These are phyloP conservation scores for Fusarium dimerum DNA, from an alignment of 2,329 filamentous ascomycete genomes.

Conservation along the genomic window DNA sequence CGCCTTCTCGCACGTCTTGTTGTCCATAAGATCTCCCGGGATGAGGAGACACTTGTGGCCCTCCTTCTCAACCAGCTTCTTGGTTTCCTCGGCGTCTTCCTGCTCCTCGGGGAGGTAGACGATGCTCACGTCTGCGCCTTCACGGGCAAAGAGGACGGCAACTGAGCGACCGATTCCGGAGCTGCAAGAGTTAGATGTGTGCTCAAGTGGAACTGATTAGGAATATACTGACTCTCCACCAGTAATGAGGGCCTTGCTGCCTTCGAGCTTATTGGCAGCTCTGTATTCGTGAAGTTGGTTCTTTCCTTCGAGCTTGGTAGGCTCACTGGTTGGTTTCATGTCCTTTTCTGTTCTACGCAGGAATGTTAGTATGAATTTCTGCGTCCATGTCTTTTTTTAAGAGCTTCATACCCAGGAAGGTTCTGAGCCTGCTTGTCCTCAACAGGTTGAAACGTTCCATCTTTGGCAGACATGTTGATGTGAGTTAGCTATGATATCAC, in stretches of 20 bases:
- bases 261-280: slow-evolving; percentile 50
- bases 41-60: slow-evolving; percentile 49
- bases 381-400: accelerated
- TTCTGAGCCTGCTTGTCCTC: slow-evolving; percentile 37
- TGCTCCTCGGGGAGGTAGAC: slow-evolving; percentile 58
- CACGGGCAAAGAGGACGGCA: slow-evolving; percentile 57
- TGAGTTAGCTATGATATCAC: too few relatives aligned
- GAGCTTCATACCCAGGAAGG: slow-evolving; percentile 36
- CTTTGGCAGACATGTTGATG: slow-evolving; percentile 20
- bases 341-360: slow-evolving; percentile 35
- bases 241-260: slow-evolving; percentile 54
- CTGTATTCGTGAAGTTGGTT: slow-evolving; percentile 38
- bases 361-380: background rate
- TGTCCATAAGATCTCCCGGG: slow-evolving; percentile 49
- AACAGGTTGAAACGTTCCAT: slow-evolving; percentile 38
- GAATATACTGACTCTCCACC: slow-evolving; percentile 51
- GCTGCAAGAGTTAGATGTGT: slow-evolving; percentile 25
- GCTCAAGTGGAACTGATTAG: background rate
- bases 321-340: slow-evolving; percentile 41
- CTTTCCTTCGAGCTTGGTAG: slow-evolving; percentile 43
- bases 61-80: slow-evolving; percentile 52
- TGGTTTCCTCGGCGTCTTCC: slow-evolving; percentile 55
- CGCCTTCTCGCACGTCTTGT: slow-evolving; percentile 49
- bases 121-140: slow-evolving; percentile 58
- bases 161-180: slow-evolving; percentile 57